A percentile compares a stretch with the other conserved stretches of the same genome.
These are phyloP conservation scores for Puya raimondii DNA, from an alignment of 176 grass and related monocot species.

Conservation along the genomic window DNA sequence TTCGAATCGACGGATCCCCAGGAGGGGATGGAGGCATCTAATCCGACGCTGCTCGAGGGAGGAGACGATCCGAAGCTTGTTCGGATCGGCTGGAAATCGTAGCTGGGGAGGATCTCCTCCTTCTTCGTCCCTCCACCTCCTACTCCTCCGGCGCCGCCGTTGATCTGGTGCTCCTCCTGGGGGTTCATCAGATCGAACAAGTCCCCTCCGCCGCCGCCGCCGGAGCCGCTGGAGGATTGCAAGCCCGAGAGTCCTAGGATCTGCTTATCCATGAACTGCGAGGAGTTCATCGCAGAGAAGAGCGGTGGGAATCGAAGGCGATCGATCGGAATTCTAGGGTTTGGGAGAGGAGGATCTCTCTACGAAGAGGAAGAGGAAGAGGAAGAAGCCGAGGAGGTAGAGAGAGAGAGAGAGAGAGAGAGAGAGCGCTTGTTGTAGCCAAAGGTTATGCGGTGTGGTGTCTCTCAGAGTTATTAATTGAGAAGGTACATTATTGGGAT, in stretches of 20 bases:
- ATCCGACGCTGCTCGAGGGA: neutral
- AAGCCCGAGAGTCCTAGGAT: conserved; percentile 56
- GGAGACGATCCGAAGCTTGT: conserved; percentile 8
- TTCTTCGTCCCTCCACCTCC: conserved; percentile 13
- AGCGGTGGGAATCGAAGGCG: neutral
- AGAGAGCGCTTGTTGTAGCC: no score
- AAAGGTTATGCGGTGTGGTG: neutral
- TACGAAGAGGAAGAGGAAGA: neutral
- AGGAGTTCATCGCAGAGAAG: conserved; percentile 40
- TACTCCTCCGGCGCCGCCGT: neutral
- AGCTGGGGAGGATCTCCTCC: conserved; percentile 53
- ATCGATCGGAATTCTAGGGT: conserved; percentile 1
- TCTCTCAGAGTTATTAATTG: neutral
- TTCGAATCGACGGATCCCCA: conserved; percentile 41
- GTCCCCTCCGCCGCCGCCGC: conserved; percentile 12
- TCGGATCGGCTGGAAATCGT: conserved; percentile 64
- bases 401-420: conserved; percentile 5
- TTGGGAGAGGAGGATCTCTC: neutral
- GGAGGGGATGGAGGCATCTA: neutral
- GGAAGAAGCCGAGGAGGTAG: neutral
- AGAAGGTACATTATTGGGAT: no score
- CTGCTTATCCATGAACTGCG: conserved; percentile 86
- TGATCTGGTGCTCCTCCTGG: conserved; percentile 33
- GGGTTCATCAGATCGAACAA: conserved; percentile 55
- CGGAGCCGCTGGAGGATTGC: conserved; percentile 8